These are phyloP conservation scores for Phascolomyces articulosus DNA, from an alignment of 371 early-diverging fungal species.

Conservation along the genomic window DNA sequence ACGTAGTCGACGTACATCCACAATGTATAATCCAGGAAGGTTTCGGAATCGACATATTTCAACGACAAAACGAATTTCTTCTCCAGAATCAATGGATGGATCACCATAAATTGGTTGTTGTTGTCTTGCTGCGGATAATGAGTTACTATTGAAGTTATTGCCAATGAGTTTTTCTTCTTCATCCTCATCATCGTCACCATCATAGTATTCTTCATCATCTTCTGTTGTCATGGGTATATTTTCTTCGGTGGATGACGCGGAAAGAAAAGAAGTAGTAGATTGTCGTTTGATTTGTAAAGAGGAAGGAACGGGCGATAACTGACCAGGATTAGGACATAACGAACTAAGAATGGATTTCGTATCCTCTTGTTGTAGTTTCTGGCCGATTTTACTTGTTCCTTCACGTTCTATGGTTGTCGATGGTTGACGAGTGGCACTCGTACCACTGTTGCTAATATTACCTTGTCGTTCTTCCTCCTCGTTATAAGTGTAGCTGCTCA, in stretches of 20 bases:
- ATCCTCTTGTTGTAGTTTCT: neutral
- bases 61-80: conserved; percentile 79
- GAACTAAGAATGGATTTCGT: neutral
- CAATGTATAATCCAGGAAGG: conserved; percentile 81
- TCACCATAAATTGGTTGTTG: conserved; percentile 92
- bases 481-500: neutral
- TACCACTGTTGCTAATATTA: neutral
- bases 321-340: conserved; percentile 19
- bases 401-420: too few species aligned
- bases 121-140: neutral
- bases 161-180: too few species aligned
- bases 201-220: too few species aligned
- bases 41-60: conserved; percentile 90
- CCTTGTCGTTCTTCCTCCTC: neutral
- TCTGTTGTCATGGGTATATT: neutral
- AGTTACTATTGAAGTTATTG: too few species aligned
- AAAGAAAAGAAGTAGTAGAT: conserved; percentile 8
- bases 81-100: conserved; percentile 80
- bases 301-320: conserved; percentile 8
- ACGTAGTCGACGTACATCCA: conserved; percentile 82
- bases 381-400: neutral
- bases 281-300: neutral
- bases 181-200: too few species aligned
- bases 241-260: conserved; percentile 6
- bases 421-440: too few species aligned